Evolutionary conservation across 2,329 filamentous ascomycete species (phyloP).

Genomic region (Scortechinia acanthostroma): DNA sequence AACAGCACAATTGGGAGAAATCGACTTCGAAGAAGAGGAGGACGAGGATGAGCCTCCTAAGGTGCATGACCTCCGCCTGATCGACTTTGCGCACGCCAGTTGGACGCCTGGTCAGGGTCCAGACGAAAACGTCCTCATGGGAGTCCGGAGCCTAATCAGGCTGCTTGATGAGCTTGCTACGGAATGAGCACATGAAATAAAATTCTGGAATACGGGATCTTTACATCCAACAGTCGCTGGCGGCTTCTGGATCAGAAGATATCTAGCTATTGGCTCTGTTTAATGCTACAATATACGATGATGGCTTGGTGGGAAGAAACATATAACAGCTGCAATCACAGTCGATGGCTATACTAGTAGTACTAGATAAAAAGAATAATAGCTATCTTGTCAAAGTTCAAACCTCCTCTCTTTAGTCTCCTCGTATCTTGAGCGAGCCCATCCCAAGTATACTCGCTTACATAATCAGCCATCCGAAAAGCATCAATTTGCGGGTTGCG

Average conservation of each 20-base stretch:
- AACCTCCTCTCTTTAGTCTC: too few species aligned
- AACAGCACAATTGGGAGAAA: neutral
- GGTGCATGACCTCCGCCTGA: constrained; percentile 76
- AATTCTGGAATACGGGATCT: neutral
- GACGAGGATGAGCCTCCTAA: constrained; percentile 47
- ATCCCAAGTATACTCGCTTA: neutral
- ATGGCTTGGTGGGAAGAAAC: too few species aligned
- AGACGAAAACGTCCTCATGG: constrained; percentile 75
- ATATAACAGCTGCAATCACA: too few species aligned
- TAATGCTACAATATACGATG: neutral
- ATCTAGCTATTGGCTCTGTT: neutral
- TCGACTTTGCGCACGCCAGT: constrained; percentile 90
- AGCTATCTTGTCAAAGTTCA: neutral
- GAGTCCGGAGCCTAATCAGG: constrained; percentile 63
- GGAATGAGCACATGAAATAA: neutral
- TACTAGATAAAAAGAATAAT: neutral
- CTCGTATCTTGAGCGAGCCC: too few species aligned
- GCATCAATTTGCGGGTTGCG: neutral
- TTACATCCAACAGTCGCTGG: neutral
- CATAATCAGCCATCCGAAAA: neutral
- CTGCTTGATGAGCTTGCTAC: constrained; percentile 66
- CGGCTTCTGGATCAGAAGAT: neutral
- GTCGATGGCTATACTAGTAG: too few species aligned
- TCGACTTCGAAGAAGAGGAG: constrained; percentile 14
- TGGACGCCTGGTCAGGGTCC: constrained; percentile 77